Percentiles rank a stretch among this genome's conserved stretches.
Conservation (phyloP, 768 basidiomycete genomes). For the Boletus coccyginus region DNA sequence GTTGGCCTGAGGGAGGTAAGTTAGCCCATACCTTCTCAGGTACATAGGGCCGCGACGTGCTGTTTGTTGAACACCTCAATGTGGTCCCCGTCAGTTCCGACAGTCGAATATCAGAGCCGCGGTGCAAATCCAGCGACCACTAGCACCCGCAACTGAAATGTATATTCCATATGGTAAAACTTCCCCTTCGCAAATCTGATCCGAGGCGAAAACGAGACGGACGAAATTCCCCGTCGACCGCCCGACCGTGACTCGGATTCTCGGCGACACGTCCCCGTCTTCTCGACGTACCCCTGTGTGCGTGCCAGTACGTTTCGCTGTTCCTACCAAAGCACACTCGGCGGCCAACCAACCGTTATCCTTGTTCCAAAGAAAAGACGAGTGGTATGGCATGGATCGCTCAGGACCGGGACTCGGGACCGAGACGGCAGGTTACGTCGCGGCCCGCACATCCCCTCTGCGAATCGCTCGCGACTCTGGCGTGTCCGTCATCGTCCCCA, state of each 20-base stretch:
- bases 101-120: slow-evolving; percentile 1
- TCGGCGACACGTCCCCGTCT: background rate
- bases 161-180: no score
- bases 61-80: background rate
- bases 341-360: background rate
- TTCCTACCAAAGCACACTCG: background rate
- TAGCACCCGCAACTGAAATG: no score
- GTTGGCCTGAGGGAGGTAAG: background rate
- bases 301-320: background rate
- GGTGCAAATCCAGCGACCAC: slow-evolving; percentile 16
- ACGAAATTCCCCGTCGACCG: background rate
- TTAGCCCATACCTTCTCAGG: background rate
- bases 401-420: background rate
- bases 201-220: slow-evolving; percentile 13
- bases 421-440: background rate
- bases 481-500: background rate
- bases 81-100: background rate
- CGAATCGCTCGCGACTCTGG: slow-evolving; percentile 14
- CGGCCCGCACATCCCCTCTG: background rate
- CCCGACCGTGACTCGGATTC: slow-evolving; percentile 4
- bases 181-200: slow-evolving; percentile 18
- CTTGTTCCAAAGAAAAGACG: background rate
- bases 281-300: background rate
- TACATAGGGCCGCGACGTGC: background rate
- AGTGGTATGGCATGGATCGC: background rate